Percentiles rank a stretch among this genome's conserved stretches.
These are phyloP conservation scores for Cryptococcus maquisensis DNA, from an alignment of 1,284 basidiomycete genomes.

Conservation along the genomic window DNA sequence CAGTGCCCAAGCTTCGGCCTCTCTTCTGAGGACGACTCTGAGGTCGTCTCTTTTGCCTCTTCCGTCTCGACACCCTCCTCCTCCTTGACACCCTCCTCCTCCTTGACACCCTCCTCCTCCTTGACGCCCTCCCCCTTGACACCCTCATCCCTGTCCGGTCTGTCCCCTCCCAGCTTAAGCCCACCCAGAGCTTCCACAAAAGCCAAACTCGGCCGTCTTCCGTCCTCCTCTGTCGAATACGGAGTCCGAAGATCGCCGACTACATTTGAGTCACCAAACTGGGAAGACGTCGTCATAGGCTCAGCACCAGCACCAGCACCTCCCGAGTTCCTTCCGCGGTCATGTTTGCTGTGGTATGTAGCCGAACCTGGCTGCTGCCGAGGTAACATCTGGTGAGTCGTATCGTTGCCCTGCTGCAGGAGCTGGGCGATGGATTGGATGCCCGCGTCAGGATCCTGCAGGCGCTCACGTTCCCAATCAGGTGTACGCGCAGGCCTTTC, in stretches of 20 bases:
- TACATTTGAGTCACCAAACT: neutral
- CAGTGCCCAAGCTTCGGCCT: neutral
- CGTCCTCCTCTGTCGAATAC: neutral
- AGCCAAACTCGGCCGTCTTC: too few relatives aligned
- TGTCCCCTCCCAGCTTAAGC: too few relatives aligned
- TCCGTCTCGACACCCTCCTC: neutral
- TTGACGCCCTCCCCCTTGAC: neutral
- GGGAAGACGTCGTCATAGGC: neutral
- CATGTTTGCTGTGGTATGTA: conserved; percentile 3
- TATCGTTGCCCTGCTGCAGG: conserved; percentile 11
- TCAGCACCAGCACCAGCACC: neutral
- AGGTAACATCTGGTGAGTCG: neutral
- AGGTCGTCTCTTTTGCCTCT: neutral
- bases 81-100: neutral
- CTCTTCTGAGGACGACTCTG: neutral
- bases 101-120: neutral
- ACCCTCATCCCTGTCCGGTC: neutral
- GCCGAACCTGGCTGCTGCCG: neutral
- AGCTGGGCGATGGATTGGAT: conserved; percentile 25
- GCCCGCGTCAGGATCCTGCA: conserved; percentile 8
- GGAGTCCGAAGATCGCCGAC: neutral
- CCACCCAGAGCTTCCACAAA: too few relatives aligned
- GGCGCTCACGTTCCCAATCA: neutral
- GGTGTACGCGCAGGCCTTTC: neutral
- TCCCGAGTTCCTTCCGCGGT: neutral